phyloP scores from a whole-genome alignment of 345 rosid species.

The Pelargonium nanum region DNA sequence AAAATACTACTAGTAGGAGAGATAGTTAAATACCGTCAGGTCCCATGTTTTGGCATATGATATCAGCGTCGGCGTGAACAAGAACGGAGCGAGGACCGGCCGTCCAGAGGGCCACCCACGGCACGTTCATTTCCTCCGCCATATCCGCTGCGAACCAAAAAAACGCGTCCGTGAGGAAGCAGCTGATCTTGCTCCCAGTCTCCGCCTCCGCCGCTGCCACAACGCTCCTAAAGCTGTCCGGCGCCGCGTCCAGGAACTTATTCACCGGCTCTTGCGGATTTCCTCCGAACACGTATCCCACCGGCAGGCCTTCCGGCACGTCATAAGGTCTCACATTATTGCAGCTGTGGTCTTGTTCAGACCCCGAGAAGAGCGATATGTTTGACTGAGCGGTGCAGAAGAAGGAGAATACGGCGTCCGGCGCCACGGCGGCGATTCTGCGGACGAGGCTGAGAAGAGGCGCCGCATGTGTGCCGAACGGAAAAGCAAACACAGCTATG shows the following conservation, averaged over 20 bases:
- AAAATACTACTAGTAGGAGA: not conserved
- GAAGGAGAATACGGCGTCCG: slow-evolving; percentile 23
- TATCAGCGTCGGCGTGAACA: slow-evolving; percentile 27
- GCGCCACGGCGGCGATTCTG: slow-evolving; percentile 6
- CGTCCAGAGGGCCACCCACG: slow-evolving; percentile 40
- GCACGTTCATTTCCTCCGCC: slow-evolving; percentile 23
- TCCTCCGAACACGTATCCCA: slow-evolving; percentile 13
- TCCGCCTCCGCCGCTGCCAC: slow-evolving; percentile 18
- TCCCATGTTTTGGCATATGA: not conserved
- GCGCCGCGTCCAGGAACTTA: slow-evolving; percentile 24
- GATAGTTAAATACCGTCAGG: not conserved
- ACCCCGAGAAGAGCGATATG: slow-evolving; percentile 4
- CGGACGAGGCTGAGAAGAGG: slow-evolving; percentile 16
- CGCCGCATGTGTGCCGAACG: slow-evolving; percentile 15
- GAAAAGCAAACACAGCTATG: slow-evolving; percentile 15
- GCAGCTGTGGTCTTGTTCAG: not conserved
- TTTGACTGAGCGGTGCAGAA: slow-evolving; percentile 32
- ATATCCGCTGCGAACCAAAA: slow-evolving; percentile 39
- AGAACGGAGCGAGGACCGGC: slow-evolving; percentile 26
- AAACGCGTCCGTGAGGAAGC: slow-evolving; percentile 44
- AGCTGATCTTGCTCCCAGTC: slow-evolving; percentile 18
- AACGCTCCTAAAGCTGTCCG: slow-evolving; percentile 24
- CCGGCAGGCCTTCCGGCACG: slow-evolving; percentile 32
- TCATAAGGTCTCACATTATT: slow-evolving; percentile 15
- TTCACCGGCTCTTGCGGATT: slow-evolving; percentile 26